A percentile compares a stretch with the other conserved stretches of the same genome.
phyloP scores from a whole-genome alignment of 176 grass and related monocot species.

The Metroxylon sagu region DNA sequence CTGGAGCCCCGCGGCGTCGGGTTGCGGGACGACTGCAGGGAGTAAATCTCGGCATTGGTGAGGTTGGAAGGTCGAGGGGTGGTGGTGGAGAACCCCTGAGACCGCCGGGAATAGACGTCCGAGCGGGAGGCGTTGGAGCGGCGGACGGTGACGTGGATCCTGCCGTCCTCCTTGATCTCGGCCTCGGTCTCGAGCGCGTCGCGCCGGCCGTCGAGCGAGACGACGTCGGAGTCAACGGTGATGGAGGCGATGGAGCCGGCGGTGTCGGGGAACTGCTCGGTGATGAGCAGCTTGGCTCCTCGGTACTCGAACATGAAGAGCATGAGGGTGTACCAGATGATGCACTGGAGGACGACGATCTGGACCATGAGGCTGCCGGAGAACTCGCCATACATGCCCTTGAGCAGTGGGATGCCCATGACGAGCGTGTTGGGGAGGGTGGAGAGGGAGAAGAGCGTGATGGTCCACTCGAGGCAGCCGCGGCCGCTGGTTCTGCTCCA shows the following conservation, averaged over 20 bases:
- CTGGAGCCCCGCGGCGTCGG: conserved; percentile 89
- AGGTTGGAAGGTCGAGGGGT: conserved; percentile 92
- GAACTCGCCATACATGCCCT: conserved; percentile 88
- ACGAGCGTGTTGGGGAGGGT: conserved; percentile 98
- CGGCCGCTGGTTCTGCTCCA: conserved; percentile 59
- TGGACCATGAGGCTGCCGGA: conserved; percentile 93
- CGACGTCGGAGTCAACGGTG: conserved; percentile 75
- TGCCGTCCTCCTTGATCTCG: conserved; percentile 86
- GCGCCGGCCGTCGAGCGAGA: conserved; percentile 65
- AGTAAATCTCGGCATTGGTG: conserved; percentile 99
- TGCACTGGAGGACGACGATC: conserved; percentile 97
- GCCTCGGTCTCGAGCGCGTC: conserved; percentile 92
- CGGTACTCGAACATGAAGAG: conserved; percentile 99
- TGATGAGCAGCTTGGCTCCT: conserved; percentile 78
- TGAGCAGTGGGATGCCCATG: conserved; percentile 95
- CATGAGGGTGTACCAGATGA: conserved; percentile 99
- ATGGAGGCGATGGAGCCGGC: conserved; percentile 85
- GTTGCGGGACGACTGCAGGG: conserved; percentile 88
- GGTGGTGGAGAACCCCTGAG: conserved; percentile 73
- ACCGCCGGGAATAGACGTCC: conserved; percentile 76
- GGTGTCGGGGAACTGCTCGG: conserved; percentile 93
- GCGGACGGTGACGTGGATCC: conserved; percentile 81
- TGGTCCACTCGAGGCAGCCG: conserved; percentile 94
- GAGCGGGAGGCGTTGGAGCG: conserved; percentile 88
- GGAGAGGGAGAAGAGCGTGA: conserved; percentile 95